phyloP scores from a whole-genome alignment of 768 basidiomycete species.

The Rhodotorula graminis region DNA sequence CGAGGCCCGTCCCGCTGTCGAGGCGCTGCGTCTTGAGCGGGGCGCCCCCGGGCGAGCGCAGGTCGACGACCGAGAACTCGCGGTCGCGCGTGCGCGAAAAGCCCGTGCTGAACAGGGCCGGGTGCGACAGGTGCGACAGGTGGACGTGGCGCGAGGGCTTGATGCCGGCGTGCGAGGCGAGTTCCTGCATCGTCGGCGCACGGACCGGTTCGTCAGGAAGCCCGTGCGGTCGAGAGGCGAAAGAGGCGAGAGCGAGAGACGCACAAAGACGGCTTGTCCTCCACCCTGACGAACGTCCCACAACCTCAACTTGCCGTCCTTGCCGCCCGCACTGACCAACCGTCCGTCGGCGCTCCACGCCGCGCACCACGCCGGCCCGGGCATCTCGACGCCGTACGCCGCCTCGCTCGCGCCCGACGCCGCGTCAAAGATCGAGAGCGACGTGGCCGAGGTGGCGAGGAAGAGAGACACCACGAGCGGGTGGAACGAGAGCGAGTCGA shows the following conservation, averaged over 20 bases:
- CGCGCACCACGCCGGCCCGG: slow-evolving; percentile 12
- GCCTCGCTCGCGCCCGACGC: not conserved
- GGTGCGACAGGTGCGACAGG: slow-evolving; percentile 2
- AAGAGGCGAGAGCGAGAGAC: not conserved
- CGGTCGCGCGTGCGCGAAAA: slow-evolving; percentile 44
- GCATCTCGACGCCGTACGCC: not conserved
- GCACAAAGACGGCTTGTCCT: not conserved
- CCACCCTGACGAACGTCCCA: slow-evolving; percentile 18
- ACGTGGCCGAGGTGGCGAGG: not conserved
- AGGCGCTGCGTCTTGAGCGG: slow-evolving; percentile 40
- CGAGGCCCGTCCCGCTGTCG: slow-evolving; percentile 45
- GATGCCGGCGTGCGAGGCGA: slow-evolving; percentile 4
- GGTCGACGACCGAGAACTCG: slow-evolving; percentile 44
- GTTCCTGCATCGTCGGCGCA: not conserved
- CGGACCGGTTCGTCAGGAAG: no score
- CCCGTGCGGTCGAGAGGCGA: not conserved
- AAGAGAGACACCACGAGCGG: slow-evolving; percentile 28
- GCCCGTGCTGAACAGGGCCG: slow-evolving; percentile 24
- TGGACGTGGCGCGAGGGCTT: slow-evolving; percentile 33
- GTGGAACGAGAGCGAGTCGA: slow-evolving; percentile 36
- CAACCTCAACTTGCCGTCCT: slow-evolving; percentile 27
- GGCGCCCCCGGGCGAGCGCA: slow-evolving; percentile 6
- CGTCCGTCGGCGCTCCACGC: slow-evolving; percentile 23
- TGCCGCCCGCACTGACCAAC: slow-evolving; percentile 6
- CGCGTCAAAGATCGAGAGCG: slow-evolving; percentile 22